Base-by-base conservation (phyloP, 2,329 filamentous ascomycete species). In the Epichloe gansuensis region DNA sequence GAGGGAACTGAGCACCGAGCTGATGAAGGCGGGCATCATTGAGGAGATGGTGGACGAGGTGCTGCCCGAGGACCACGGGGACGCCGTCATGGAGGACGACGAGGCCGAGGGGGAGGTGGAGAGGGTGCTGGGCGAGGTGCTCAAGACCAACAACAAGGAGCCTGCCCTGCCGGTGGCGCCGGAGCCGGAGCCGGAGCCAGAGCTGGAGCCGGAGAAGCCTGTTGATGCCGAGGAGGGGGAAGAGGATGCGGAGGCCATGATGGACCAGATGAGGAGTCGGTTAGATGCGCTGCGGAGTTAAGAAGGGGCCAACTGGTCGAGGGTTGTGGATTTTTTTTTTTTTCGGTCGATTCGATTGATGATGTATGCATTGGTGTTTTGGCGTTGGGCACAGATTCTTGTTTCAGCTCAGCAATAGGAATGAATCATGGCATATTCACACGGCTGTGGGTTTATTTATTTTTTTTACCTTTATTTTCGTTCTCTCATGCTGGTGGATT, bases 41-140 rank as follows among this genome's bases (percentile, higher is more conserved):
- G 91, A 97, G 74, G 93, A 98, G 73, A 96, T 97, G 87, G 82
- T 95, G 4, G 87, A 84, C 47, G 91, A 97, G 65, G 82, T 77
- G 43, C 72, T 97, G 58, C 88, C 89, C n/a, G 78, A 84, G 57
- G 84, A 89, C 17, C 17, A 21, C 53, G 70, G 84, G 49, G 73
- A 88, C 59, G 74, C 80, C 50, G 79, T 87, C 53, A 81, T 87
- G 54, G 87, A 88, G 55, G 87, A 90, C 60, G 86, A 83, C 5
- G 84, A 88, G 66, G 82, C 77, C 2, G 83, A 86, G 64, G 73
- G 71, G 21, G 91, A 97, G 74, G 88, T 97, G 9, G 90, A 97
- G 63, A 94, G 91, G 76, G 84, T 97, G 12, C 74, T 98, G 27
- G 84, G 87, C 3, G 93, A 97, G 73, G 84, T 98, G 43, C 72